These are phyloP conservation scores for Boletus speciosus DNA, from an alignment of 768 basidiomycete genomes.

Conservation along the genomic window DNA sequence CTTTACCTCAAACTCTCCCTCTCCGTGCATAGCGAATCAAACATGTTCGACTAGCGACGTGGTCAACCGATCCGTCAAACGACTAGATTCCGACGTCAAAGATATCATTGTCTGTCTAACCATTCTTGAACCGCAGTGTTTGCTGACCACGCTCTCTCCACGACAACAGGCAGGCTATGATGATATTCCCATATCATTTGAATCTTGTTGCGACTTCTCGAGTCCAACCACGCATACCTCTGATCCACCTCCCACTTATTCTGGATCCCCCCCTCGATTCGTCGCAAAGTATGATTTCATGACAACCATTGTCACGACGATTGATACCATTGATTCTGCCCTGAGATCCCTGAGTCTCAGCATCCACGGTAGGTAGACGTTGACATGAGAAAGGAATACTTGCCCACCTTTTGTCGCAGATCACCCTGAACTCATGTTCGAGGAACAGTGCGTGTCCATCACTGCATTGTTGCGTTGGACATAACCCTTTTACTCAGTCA, in stretches of 20 bases:
- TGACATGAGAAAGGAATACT: not conserved
- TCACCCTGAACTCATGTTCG: constrained; percentile 63
- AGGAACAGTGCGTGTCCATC: constrained; percentile 52
- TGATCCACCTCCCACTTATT: constrained; percentile 44
- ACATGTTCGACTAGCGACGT: not conserved
- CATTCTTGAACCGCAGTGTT: not conserved
- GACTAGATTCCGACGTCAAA: not conserved
- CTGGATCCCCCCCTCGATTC: constrained; percentile 15
- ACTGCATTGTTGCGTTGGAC: constrained; percentile 1
- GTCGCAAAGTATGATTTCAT: constrained; percentile 37
- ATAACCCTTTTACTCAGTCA: constrained; percentile 40
- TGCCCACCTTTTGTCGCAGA: constrained; percentile 36
- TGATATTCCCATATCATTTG: constrained; percentile 32
- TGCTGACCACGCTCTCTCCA: not conserved
- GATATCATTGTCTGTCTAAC: constrained; percentile 7
- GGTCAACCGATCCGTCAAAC: constrained; percentile 6
- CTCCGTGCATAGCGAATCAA: not conserved
- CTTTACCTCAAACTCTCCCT: constrained; percentile 5
- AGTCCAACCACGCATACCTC: constrained; percentile 15
- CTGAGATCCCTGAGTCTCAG: constrained; percentile 64
- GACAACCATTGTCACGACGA: constrained; percentile 47
- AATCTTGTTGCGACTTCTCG: constrained; percentile 44
- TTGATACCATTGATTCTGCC: constrained; percentile 49
- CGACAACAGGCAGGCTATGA: constrained; percentile 9
- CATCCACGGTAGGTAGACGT: constrained; percentile 57